Conservation (phyloP, 192 early-diverging fungal species). For the Lunasporangiospora selenospora region DNA sequence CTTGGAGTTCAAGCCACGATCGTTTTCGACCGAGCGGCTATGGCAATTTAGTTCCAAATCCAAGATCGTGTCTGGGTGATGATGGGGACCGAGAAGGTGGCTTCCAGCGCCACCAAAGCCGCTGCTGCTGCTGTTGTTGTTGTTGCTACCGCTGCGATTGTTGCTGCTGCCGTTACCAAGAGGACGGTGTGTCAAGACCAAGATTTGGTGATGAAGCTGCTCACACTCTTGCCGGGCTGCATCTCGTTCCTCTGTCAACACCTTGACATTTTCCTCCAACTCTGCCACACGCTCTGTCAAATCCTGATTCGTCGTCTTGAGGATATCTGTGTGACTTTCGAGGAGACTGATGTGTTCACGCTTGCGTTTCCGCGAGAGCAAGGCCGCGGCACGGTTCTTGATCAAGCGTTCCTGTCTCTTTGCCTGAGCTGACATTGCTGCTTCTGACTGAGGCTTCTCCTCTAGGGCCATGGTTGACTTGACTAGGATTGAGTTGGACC, state of each 20-base stretch:
- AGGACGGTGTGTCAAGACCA: conserved; percentile 13
- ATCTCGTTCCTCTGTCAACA: conserved; percentile 63
- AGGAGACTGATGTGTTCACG: conserved; percentile 83
- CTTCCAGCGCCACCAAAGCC: conserved; percentile 37
- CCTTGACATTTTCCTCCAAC: conserved; percentile 62
- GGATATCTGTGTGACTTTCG: conserved; percentile 61
- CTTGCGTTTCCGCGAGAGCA: conserved; percentile 89
- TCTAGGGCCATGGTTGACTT: conserved; percentile 45
- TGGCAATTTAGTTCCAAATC: conserved; percentile 45
- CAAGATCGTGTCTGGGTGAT: too few species aligned
- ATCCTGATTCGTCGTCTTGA: conserved; percentile 64
- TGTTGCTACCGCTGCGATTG: background rate
- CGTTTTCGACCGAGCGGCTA: conserved; percentile 15
- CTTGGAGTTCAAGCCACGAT: conserved; percentile 51
- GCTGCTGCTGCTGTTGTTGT: conserved; percentile 5
- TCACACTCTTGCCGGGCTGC: conserved; percentile 48
- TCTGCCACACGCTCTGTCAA: conserved; percentile 63
- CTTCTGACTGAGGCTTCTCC: conserved; percentile 48
- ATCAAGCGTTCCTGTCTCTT: conserved; percentile 90
- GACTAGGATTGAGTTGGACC: conserved; percentile 37
- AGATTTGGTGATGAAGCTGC: conserved; percentile 15
- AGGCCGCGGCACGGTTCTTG: conserved; percentile 91
- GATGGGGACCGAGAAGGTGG: too few species aligned
- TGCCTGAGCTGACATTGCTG: conserved; percentile 51
- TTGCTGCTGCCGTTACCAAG: conserved; percentile 11